phyloP scores from a whole-genome alignment of 139 green algal species.

The Asterochloris erici region DNA sequence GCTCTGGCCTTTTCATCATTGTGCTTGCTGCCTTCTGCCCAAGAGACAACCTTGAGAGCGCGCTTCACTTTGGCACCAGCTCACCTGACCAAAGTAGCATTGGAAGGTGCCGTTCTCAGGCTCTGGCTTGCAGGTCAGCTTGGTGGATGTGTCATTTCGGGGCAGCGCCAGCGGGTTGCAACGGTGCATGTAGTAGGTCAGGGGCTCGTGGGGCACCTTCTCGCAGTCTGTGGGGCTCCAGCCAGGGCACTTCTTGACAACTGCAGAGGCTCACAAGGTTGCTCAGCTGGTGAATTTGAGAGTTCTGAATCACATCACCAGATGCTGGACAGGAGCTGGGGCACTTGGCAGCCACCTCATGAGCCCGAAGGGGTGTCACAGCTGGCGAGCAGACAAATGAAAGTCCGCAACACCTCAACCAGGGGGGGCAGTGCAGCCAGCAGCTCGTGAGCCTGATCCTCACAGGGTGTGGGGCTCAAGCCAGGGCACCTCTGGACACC shows the following conservation, averaged over 20 bases:
- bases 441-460: not conserved
- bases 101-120: conserved; percentile 41
- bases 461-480: not conserved
- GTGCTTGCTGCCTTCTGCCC: no score
- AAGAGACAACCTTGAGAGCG: no score
- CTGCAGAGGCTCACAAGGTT: conserved; percentile 8
- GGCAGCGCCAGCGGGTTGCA: conserved; percentile 52
- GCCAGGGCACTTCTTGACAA: conserved; percentile 49
- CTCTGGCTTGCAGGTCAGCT: conserved; percentile 45
- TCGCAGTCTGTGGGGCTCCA: conserved; percentile 47
- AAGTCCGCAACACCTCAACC: no score
- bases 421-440: no score
- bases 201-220: conserved; percentile 19
- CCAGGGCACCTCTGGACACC: no score
- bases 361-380: no score
- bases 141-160: conserved; percentile 31
- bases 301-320: no score
- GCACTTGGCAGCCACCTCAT: no score
- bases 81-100: conserved; percentile 64
- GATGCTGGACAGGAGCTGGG: no score
- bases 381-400: no score
- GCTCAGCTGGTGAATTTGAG: not conserved
- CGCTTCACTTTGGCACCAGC: not conserved
- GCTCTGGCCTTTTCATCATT: no score
- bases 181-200: conserved; percentile 49